These are phyloP conservation scores for Colletotrichum tropicicola DNA, from an alignment of 2,329 filamentous ascomycete genomes.

Conservation along the genomic window DNA sequence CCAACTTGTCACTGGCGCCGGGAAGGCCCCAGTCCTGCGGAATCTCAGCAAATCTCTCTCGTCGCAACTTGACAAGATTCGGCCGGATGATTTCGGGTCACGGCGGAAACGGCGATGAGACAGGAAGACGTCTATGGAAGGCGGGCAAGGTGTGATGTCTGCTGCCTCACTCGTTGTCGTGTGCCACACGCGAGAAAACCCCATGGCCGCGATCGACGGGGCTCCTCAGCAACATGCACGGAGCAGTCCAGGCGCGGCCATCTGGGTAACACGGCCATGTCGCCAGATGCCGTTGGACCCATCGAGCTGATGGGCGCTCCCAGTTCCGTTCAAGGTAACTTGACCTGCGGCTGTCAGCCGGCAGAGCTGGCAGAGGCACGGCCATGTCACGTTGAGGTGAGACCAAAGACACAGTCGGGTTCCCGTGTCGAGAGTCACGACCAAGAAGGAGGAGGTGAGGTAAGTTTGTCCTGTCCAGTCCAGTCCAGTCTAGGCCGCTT, in stretches of 20 bases:
- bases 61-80: neutral
- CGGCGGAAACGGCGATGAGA: neutral
- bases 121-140: neutral
- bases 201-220: neutral
- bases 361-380: too few species aligned
- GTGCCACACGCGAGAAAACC: neutral
- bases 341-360: too few species aligned
- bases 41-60: slow-evolving; percentile 9
- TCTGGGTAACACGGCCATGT: slow-evolving; percentile 3
- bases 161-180: neutral
- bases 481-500: slow-evolving; percentile 5
- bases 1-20: neutral
- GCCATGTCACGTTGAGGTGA: neutral
- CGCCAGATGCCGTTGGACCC: neutral
- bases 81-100: neutral
- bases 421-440: neutral
- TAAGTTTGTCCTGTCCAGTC: slow-evolving; percentile 8
- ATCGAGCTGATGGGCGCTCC: neutral
- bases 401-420: neutral
- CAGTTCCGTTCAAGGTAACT: too few species aligned
- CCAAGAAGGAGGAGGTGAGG: neutral
- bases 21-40: neutral
- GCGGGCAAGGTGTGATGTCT: neutral
- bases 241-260: neutral
- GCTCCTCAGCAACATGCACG: neutral